Evolutionary conservation across 805 yeast genomes (phyloP).

Genomic region (Saccharomycopsis sp.): DNA sequence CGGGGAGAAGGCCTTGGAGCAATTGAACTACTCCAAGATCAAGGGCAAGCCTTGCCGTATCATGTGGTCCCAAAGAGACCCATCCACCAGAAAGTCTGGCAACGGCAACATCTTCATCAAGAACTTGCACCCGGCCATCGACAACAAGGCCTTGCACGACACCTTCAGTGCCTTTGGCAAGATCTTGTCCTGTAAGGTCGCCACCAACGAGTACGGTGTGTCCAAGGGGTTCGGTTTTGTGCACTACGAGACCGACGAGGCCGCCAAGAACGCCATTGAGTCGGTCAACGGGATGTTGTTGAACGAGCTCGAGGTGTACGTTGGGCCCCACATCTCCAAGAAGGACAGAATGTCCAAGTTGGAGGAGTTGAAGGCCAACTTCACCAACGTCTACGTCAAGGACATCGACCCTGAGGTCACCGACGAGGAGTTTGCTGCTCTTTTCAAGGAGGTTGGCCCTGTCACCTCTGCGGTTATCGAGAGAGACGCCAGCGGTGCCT

Average conservation of each 20-base stretch:
- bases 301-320: constrained; percentile 92
- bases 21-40: constrained; percentile 87
- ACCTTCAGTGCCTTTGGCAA: constrained; percentile 96
- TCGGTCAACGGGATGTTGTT: constrained; percentile 97
- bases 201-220: constrained; percentile 84
- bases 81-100: constrained; percentile 89
- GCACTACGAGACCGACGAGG: constrained; percentile 88
- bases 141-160: constrained; percentile 97
- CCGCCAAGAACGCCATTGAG: constrained; percentile 92
- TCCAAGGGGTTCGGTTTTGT: constrained; percentile 97
- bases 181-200: constrained; percentile 94
- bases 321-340: constrained; percentile 88
- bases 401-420: constrained; percentile 70
- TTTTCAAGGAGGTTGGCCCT: constrained; percentile 68
- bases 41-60: constrained; percentile 97
- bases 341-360: constrained; percentile 92
- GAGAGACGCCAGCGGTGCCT: constrained; percentile 77
- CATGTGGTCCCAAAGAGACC: constrained; percentile 99
- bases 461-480: constrained; percentile 80
- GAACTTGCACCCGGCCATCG: constrained; percentile 97
- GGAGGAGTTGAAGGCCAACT: constrained; percentile 84
- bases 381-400: constrained; percentile 94
- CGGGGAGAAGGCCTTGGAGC: constrained; percentile 91
- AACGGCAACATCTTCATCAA: constrained; percentile 96
- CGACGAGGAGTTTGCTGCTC: constrained; percentile 61